Percentiles rank a stretch among this genome's conserved stretches.
Evolutionary conservation across 169 alveolate species (phyloP).

Genomic region (Plasmodium gonderi): DNA sequence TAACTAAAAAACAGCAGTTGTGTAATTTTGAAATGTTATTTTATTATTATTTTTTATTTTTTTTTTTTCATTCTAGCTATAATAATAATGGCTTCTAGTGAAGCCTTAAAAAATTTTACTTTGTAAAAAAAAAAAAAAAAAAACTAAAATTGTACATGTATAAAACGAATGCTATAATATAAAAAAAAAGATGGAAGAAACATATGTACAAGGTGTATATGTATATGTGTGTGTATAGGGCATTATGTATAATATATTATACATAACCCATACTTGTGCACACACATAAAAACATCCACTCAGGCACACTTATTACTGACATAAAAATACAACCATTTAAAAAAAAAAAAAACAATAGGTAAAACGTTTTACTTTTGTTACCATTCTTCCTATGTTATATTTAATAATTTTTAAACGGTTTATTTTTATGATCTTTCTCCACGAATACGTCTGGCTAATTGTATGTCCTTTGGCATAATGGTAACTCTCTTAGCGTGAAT

Average conservation of each 20-base stretch:
- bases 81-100: conserved; percentile 87
- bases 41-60: not conserved
- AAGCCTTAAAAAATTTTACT: conserved; percentile 79
- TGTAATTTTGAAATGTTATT: not conserved
- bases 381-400: too few relatives aligned
- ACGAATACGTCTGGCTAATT: conserved; percentile 98
- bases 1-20: too few relatives aligned
- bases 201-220: not conserved
- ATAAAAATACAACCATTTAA: conserved; percentile 2
- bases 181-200: conserved; percentile 18
- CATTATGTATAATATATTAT: too few relatives aligned
- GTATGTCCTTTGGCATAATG: conserved; percentile 99
- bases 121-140: conserved; percentile 15
- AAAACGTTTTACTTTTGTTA: too few relatives aligned
- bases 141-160: conserved; percentile 64
- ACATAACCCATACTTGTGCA: not conserved
- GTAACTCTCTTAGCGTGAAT: conserved; percentile 99
- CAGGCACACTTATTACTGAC: not conserved
- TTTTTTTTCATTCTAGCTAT: not conserved
- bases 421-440: conserved; percentile 95
- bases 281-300: not conserved
- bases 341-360: not conserved
- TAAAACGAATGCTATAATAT: conserved; percentile 75
- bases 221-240: conserved; percentile 72
- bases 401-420: too few relatives aligned